These are phyloP conservation scores for Backusella circina DNA, from an alignment of 192 early-diverging fungal species.

Conservation along the genomic window DNA sequence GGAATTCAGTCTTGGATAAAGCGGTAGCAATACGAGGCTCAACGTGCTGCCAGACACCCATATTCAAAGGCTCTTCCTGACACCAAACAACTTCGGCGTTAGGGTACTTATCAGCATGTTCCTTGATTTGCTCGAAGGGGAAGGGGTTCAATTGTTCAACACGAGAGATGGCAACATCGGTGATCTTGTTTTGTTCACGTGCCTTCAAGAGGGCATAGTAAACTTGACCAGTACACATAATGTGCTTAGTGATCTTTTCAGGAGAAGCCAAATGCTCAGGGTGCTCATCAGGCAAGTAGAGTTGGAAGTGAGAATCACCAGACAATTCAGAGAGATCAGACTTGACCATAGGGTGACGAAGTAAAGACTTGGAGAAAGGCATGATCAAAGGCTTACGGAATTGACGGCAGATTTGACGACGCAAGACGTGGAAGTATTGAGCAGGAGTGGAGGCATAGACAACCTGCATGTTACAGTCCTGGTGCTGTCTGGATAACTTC, in stretches of 20 bases:
- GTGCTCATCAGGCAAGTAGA: constrained; percentile 91
- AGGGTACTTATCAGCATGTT: constrained; percentile 86
- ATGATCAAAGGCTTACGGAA: constrained; percentile 92
- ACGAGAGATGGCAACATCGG: constrained; percentile 88
- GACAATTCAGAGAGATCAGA: constrained; percentile 81
- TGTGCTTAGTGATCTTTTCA: constrained; percentile 86
- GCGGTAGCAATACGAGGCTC: constrained; percentile 83
- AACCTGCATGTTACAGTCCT: constrained; percentile 98
- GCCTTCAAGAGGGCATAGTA: constrained; percentile 92
- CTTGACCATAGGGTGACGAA: constrained; percentile 91
- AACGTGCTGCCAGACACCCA: constrained; percentile 88
- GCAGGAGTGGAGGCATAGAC: constrained; percentile 96
- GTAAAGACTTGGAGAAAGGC: constrained; percentile 81
- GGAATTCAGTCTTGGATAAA: constrained; percentile 67
- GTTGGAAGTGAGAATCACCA: constrained; percentile 79
- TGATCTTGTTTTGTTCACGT: constrained; percentile 86
- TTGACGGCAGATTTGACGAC: constrained; percentile 94
- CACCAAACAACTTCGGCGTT: constrained; percentile 90
- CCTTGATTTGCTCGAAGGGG: constrained; percentile 88
- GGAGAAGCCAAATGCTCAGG: constrained; percentile 72
- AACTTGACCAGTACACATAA: constrained; percentile 96
- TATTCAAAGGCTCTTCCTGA: constrained; percentile 96
- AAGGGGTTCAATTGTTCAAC: constrained; percentile 95
- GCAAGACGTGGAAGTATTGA: constrained; percentile 95
- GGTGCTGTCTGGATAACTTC: constrained; percentile 87